Percentiles rank a stretch among this genome's conserved stretches.
Evolutionary conservation across 2,329 filamentous ascomycete genomes (phyloP).

Genomic region (Colletotrichum sp.): DNA sequence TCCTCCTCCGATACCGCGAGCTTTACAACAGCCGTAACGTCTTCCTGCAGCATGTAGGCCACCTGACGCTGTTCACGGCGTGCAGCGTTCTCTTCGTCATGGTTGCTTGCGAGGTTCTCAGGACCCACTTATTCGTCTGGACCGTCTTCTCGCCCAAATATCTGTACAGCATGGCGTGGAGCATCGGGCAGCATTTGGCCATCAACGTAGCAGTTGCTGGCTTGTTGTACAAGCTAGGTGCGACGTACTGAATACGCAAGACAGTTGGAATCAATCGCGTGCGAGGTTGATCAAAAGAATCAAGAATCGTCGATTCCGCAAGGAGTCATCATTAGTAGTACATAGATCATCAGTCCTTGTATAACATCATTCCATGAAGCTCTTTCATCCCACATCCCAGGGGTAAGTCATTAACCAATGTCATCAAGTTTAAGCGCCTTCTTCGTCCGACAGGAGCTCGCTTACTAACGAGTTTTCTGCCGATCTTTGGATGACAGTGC

Average conservation of each 20-base stretch:
- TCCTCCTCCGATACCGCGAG: constrained; percentile 51
- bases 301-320: not conserved
- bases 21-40: constrained; percentile 24
- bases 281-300: not conserved
- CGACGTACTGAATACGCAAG: not conserved
- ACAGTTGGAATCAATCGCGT: not conserved
- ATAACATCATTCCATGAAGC: not conserved
- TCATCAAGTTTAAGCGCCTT: constrained; percentile 26
- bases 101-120: constrained; percentile 82
- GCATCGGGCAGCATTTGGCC: constrained; percentile 77
- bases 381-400: not conserved
- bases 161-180: constrained; percentile 91
- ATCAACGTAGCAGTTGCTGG: constrained; percentile 72
- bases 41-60: constrained; percentile 59
- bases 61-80: constrained; percentile 75
- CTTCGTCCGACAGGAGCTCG: constrained; percentile 46
- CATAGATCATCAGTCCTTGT: constrained; percentile 17
- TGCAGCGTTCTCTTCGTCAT: constrained; percentile 76
- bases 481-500: constrained; percentile 25
- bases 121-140: constrained; percentile 97
- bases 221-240: constrained; percentile 59
- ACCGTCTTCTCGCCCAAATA: constrained; percentile 98
- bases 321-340: constrained; percentile 11
- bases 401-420: not conserved
- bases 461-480: constrained; percentile 42